Evolutionary conservation across 2,329 filamentous ascomycete species (phyloP).

Genomic region (Alternaria viburni): DNA sequence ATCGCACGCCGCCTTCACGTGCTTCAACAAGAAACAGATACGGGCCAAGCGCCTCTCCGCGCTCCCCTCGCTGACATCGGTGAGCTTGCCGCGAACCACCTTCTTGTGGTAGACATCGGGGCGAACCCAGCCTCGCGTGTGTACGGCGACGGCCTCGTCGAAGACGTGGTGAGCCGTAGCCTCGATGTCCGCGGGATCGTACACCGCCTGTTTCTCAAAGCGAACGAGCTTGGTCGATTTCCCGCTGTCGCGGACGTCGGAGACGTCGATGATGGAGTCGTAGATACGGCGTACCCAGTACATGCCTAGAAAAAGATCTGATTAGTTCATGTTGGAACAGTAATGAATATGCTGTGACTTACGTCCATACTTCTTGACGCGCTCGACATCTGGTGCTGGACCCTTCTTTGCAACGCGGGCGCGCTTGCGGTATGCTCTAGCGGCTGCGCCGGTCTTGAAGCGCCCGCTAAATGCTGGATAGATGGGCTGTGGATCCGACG

Average conservation of each 20-base stretch:
- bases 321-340: not conserved
- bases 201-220: slow-evolving; percentile 14
- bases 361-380: slow-evolving; percentile 32
- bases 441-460: slow-evolving; percentile 29
- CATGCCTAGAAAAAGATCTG: slow-evolving; percentile 6
- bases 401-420: slow-evolving; percentile 16
- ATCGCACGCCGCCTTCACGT: slow-evolving; percentile 33
- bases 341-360: not conserved
- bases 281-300: slow-evolving; percentile 43
- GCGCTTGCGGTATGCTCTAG: slow-evolving; percentile 24
- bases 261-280: slow-evolving; percentile 36
- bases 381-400: slow-evolving; percentile 21
- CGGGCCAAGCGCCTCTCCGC: slow-evolving; percentile 26
- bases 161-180: slow-evolving; percentile 40
- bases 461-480: slow-evolving; percentile 21
- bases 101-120: slow-evolving; percentile 32
- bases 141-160: slow-evolving; percentile 30
- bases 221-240: slow-evolving; percentile 24
- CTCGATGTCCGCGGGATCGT: slow-evolving; percentile 30
- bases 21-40: slow-evolving; percentile 28
- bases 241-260: slow-evolving; percentile 21
- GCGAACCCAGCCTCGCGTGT: slow-evolving; percentile 32
- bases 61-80: slow-evolving; percentile 21
- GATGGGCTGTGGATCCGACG: not conserved
- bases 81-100: slow-evolving; percentile 29